These are phyloP conservation scores for Neopestalotiopsis clavispora DNA, from an alignment of 2,329 filamentous ascomycete genomes.

Conservation along the genomic window DNA sequence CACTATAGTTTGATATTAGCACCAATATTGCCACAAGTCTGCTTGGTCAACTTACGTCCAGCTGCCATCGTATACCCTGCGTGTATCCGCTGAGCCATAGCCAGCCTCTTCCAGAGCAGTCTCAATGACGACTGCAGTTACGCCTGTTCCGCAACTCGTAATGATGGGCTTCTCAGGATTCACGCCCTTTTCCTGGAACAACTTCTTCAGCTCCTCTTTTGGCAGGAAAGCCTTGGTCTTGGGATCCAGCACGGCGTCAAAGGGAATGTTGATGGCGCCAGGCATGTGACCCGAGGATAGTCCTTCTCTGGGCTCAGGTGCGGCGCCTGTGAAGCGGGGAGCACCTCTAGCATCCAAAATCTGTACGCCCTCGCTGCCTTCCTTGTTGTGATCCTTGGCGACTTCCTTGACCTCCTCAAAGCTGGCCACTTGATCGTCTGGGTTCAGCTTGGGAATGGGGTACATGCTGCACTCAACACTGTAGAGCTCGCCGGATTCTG, in stretches of 20 bases:
- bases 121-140: constrained; percentile 91
- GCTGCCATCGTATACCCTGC: constrained; percentile 90
- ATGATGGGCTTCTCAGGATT: constrained; percentile 83
- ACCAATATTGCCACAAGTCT: neutral
- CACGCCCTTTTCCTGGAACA: constrained; percentile 82
- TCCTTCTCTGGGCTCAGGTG: constrained; percentile 85
- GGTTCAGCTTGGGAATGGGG: constrained; percentile 64
- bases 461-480: constrained; percentile 69
- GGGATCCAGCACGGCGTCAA: constrained; percentile 80
- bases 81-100: constrained; percentile 68
- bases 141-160: constrained; percentile 88
- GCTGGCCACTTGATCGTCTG: constrained; percentile 67
- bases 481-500: constrained; percentile 78
- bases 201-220: constrained; percentile 69
- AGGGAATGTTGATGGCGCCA: constrained; percentile 81
- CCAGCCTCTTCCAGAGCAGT: constrained; percentile 81
- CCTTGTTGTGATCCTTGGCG: constrained; percentile 77
- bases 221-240: constrained; percentile 81
- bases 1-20: constrained; percentile 45
- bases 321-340: constrained; percentile 81
- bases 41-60: constrained; percentile 81
- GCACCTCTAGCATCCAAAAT: constrained; percentile 84
- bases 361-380: constrained; percentile 82
- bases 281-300: constrained; percentile 92
- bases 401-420: constrained; percentile 86